Conservation (phyloP, 2,329 filamentous ascomycete genomes). For the Sarocladiaceae sp. region DNA sequence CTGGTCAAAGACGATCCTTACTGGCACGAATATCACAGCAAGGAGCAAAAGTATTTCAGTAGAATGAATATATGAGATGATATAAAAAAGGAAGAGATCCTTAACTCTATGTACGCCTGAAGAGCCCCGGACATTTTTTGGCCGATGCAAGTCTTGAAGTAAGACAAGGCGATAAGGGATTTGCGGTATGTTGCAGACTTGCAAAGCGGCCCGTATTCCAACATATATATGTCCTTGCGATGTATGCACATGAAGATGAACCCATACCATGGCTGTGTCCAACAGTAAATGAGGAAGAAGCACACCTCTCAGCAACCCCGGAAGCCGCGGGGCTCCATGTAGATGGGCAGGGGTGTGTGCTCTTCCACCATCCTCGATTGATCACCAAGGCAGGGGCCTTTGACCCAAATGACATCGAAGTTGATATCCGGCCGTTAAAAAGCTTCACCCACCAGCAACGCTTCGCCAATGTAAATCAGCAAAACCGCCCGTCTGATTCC, state of each 20-base stretch:
- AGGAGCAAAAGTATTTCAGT: too few species aligned
- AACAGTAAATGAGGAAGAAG: neutral
- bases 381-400: neutral
- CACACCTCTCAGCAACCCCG: neutral
- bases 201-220: neutral
- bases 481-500: neutral
- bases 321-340: neutral
- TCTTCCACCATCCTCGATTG: too few species aligned
- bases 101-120: constrained; percentile 3
- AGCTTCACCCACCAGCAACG: too few species aligned
- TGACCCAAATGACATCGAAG: neutral
- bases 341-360: too few species aligned
- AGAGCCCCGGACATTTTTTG: neutral
- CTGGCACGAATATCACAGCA: too few species aligned
- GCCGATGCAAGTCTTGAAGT: neutral
- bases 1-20: too few species aligned
- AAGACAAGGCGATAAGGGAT: neutral
- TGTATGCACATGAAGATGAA: neutral
- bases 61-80: neutral
- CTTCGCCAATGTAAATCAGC: constrained; percentile 1
- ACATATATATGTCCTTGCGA: neutral
- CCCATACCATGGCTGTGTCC: neutral
- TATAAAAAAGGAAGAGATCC: neutral
- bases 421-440: neutral
- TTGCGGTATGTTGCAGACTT: neutral